Evolutionary conservation across 2,329 filamentous ascomycete genomes (phyloP).

Genomic region (Colletotrichum karsti): DNA sequence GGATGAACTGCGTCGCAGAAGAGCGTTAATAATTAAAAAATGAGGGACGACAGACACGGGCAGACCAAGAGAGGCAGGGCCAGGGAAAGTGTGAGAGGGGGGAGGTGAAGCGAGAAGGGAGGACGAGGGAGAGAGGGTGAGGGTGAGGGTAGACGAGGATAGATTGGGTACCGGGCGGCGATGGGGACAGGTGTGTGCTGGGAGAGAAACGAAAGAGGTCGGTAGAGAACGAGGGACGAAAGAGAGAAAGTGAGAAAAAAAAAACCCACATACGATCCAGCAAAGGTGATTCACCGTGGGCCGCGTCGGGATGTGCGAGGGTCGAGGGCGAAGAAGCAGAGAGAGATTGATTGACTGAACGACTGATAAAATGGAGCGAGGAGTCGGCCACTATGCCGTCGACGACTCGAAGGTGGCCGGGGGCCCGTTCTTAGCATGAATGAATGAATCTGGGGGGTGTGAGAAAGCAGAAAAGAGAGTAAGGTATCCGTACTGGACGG

Average conservation of each 20-base stretch:
- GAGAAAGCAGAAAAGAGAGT: constrained; percentile 32
- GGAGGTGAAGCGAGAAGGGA: neutral
- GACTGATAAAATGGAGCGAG: constrained; percentile 26
- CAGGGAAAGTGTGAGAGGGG: constrained; percentile 12
- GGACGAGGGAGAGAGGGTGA: constrained; percentile 8
- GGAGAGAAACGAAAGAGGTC: neutral
- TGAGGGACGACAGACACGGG: constrained; percentile 10
- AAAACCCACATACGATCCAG: constrained; percentile 27
- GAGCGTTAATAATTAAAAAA: constrained; percentile 11
- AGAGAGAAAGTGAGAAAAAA: neutral
- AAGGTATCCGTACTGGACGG: constrained; percentile 31
- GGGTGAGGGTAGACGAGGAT: neutral
- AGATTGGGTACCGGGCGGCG: neutral
- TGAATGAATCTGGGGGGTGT: constrained; percentile 38
- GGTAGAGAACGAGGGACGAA: neutral
- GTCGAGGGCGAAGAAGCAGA: constrained; percentile 15
- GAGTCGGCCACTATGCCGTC: constrained; percentile 29
- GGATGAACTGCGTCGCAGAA: constrained; percentile 18
- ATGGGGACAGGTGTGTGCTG: constrained; percentile 1
- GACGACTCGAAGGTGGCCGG: constrained; percentile 23
- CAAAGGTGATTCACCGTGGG: constrained; percentile 23
- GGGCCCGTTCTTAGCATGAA: constrained; percentile 44
- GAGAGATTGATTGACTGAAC: constrained; percentile 23
- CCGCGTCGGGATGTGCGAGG: constrained; percentile 27
- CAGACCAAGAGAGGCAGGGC: constrained; percentile 20